phyloP scores from a whole-genome alignment of 2,329 filamentous ascomycete genomes.

The Diaporthe amygdali region DNA sequence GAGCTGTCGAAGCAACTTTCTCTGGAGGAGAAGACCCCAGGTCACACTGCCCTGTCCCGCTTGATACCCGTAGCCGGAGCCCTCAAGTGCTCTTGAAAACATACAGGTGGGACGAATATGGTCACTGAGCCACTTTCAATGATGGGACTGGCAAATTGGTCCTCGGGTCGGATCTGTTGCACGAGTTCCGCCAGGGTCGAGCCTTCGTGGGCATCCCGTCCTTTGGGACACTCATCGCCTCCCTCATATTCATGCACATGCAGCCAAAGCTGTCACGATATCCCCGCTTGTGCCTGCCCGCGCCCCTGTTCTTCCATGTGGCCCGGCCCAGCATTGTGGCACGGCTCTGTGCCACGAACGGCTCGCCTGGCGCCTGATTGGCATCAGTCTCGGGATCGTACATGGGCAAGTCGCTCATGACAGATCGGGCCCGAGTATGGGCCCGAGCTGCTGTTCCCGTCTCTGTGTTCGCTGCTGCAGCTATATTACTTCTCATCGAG shows the following conservation, averaged over 20 bases:
- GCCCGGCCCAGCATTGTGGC: background rate
- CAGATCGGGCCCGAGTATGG: background rate
- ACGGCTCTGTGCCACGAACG: background rate
- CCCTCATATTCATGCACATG: background rate
- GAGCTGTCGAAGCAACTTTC: background rate
- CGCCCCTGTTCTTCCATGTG: background rate
- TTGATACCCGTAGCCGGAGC: background rate
- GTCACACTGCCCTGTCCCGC: background rate
- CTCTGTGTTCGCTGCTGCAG: background rate
- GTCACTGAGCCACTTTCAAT: background rate
- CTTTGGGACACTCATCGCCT: background rate
- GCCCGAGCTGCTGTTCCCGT: background rate
- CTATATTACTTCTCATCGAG: too few relatives aligned
- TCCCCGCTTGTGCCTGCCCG: background rate
- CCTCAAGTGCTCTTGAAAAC: background rate
- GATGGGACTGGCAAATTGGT: background rate
- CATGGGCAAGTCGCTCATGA: background rate
- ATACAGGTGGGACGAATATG: background rate
- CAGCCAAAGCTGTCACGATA: background rate
- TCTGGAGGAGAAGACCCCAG: constrained; percentile 9
- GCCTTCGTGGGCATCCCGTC: background rate
- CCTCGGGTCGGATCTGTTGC: background rate
- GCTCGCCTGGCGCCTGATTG: background rate
- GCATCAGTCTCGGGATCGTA: too few relatives aligned
- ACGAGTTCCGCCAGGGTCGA: background rate